Evolutionary conservation across 1,284 basidiomycete species (phyloP).

Genomic region (Rhizopogon parksii): DNA sequence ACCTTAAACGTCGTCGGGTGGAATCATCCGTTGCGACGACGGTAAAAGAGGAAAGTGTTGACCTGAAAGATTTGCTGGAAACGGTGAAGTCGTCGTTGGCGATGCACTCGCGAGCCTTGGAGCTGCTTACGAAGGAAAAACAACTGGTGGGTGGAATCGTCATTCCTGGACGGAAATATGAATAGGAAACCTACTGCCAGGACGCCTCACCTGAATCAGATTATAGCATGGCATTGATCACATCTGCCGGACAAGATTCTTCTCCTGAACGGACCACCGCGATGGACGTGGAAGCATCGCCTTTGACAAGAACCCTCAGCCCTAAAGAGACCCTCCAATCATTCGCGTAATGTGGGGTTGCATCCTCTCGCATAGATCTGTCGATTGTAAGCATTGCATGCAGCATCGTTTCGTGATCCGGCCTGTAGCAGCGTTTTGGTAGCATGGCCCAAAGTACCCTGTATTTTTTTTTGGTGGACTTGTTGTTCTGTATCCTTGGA

Average conservation of each 20-base stretch:
- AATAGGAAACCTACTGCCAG: constrained; percentile 10
- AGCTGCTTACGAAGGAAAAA: constrained; percentile 27
- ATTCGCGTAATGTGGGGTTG: not conserved
- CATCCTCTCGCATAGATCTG: not conserved
- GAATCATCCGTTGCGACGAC: constrained; percentile 12
- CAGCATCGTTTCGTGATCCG: not conserved
- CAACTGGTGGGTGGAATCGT: constrained; percentile 18
- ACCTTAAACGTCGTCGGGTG: constrained; percentile 12
- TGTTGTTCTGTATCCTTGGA: not conserved
- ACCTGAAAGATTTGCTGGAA: constrained; percentile 24
- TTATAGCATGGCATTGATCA: not conserved
- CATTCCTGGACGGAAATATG: not conserved
- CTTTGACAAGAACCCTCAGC: not conserved
- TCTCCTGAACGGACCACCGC: constrained; percentile 2
- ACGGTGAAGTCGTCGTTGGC: constrained; percentile 29
- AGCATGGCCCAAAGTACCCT: constrained; percentile 1
- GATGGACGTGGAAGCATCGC: not conserved
- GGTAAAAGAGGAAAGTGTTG: constrained; percentile 18
- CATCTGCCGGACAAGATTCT: constrained; percentile 16
- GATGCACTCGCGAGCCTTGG: constrained; percentile 25
- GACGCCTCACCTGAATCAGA: constrained; percentile 13
- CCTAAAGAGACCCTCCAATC: not conserved
- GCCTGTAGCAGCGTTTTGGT: not conserved
- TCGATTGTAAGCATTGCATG: not conserved
- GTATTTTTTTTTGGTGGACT: not conserved